Evolutionary conservation across 2,329 filamentous ascomycete genomes (phyloP).

Genomic region (Mycosphaerella sp.): DNA sequence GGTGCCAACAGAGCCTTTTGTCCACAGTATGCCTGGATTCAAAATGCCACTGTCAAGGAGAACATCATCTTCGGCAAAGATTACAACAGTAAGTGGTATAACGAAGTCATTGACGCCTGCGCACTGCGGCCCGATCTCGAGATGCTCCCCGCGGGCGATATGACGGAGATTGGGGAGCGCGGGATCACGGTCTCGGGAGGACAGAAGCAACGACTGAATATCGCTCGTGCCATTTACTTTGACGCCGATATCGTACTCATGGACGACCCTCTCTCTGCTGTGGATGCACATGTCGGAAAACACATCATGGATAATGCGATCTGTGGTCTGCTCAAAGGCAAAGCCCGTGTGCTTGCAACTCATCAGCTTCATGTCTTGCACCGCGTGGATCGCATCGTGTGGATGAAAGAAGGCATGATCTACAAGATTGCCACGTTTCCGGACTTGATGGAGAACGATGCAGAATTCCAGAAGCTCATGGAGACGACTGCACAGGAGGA

Average conservation of each 20-base stretch:
- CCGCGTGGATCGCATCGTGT: slow-evolving; percentile 84
- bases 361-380: slow-evolving; percentile 91
- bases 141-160: slow-evolving; percentile 83
- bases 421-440: slow-evolving; percentile 83
- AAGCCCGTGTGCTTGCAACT: slow-evolving; percentile 85
- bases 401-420: slow-evolving; percentile 82
- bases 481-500: slow-evolving; percentile 59
- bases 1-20: slow-evolving; percentile 83
- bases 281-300: slow-evolving; percentile 54
- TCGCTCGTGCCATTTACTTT: slow-evolving; percentile 70
- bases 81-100: slow-evolving; percentile 68
- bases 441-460: slow-evolving; percentile 72
- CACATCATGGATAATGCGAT: slow-evolving; percentile 92
- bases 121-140: slow-evolving; percentile 79
- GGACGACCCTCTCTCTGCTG: slow-evolving; percentile 57
- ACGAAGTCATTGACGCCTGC: slow-evolving; percentile 76
- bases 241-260: slow-evolving; percentile 57
- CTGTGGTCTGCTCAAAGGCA: slow-evolving; percentile 76
- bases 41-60: slow-evolving; percentile 77
- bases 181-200: slow-evolving; percentile 94
- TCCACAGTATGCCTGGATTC: slow-evolving; percentile 96
- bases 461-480: slow-evolving; percentile 77
- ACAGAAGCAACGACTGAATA: slow-evolving; percentile 92
- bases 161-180: slow-evolving; percentile 89
- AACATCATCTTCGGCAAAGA: slow-evolving; percentile 89